Percentiles rank a stretch among this genome's conserved stretches.
Conservation (phyloP, 768 basidiomycete genomes). For the Pleurotus giganteus region DNA sequence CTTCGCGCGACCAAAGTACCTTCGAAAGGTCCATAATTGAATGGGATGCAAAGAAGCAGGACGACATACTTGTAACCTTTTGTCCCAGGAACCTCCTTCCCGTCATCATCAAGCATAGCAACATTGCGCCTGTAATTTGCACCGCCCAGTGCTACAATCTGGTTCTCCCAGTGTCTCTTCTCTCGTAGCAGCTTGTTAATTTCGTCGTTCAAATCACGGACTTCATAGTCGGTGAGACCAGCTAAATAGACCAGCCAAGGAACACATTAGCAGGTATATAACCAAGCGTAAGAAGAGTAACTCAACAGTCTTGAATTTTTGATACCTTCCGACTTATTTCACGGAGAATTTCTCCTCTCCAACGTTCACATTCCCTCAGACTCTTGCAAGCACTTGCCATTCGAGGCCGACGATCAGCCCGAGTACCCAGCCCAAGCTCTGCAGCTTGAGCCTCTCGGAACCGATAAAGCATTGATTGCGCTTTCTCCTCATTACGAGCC, state of each 20-base stretch:
- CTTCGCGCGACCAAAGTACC: constrained; percentile 96
- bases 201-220: constrained; percentile 94
- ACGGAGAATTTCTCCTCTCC: constrained; percentile 92
- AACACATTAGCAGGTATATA: background rate
- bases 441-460: constrained; percentile 97
- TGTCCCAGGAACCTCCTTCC: constrained; percentile 93
- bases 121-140: constrained; percentile 95
- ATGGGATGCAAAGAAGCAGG: background rate
- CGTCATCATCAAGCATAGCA: constrained; percentile 92
- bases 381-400: constrained; percentile 94
- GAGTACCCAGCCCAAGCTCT: constrained; percentile 88
- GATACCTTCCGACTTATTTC: constrained; percentile 97
- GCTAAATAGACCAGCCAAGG: constrained; percentile 42
- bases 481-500: constrained; percentile 99
- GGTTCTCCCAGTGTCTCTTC: constrained; percentile 97
- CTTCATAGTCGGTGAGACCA: constrained; percentile 92
- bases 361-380: constrained; percentile 89
- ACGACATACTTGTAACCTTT: constrained; percentile 90
- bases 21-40: constrained; percentile 22
- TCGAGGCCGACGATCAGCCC: constrained; percentile 81
- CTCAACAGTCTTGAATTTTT: constrained; percentile 94
- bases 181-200: constrained; percentile 96
- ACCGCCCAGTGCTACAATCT: constrained; percentile 93
- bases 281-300: constrained; percentile 12
- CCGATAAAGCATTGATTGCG: constrained; percentile 91